Conservation (phyloP, 2,329 filamentous ascomycete species). For the Pezicula neosporulosa region DNA sequence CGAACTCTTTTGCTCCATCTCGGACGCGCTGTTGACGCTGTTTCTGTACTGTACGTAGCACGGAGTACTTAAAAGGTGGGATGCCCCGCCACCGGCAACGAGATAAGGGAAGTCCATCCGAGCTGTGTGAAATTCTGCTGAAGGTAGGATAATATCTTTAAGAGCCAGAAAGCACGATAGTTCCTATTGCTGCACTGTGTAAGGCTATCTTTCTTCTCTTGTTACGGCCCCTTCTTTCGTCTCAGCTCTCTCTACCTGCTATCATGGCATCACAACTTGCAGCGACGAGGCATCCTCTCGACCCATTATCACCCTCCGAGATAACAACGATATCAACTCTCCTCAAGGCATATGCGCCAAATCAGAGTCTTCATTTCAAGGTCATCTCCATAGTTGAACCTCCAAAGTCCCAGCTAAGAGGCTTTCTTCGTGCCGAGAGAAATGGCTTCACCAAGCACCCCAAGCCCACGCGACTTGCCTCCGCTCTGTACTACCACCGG, state of each 20-base stretch:
- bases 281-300: slow-evolving; percentile 14
- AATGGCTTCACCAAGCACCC: slow-evolving; percentile 6
- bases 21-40: no score
- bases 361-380: slow-evolving; percentile 20
- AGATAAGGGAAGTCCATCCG: no score
- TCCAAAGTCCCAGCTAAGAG: slow-evolving; percentile 14
- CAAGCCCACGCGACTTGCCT: slow-evolving; percentile 10
- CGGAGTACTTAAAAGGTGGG: no score
- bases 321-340: slow-evolving; percentile 14
- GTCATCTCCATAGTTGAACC: slow-evolving; percentile 19
- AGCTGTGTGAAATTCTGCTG: no score
- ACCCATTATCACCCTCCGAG: slow-evolving; percentile 17
- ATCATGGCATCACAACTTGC: background rate
- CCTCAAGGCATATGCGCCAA: slow-evolving; percentile 11
- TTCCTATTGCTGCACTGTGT: no score
- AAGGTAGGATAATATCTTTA: no score
- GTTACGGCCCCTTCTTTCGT: no score
- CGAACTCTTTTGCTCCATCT: no score
- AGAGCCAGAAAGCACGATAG: no score
- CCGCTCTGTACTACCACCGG: slow-evolving; percentile 18
- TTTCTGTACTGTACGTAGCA: no score
- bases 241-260: background rate
- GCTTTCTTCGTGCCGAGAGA: slow-evolving; percentile 16
- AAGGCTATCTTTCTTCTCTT: no score
- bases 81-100: no score